These are phyloP conservation scores for Vitis labrusca DNA, from an alignment of 164 flowering plant species.

Conservation along the genomic window DNA sequence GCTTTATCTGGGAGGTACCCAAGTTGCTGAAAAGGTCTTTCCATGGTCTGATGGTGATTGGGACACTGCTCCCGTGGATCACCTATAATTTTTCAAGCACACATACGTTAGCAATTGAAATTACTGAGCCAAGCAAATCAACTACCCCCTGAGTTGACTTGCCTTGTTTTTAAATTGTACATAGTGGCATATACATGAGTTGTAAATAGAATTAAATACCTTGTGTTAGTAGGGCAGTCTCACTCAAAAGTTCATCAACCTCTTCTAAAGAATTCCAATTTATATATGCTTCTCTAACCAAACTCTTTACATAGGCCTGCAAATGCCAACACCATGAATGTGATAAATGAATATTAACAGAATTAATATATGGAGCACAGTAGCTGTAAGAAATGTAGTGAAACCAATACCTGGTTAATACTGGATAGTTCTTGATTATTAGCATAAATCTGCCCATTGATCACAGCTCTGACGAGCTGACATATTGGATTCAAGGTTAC, in stretches of 20 bases:
- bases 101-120: too few species aligned
- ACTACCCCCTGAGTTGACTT: too few species aligned
- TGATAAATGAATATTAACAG: not conserved
- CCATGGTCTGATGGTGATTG: too few species aligned
- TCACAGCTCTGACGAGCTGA: slow-evolving; percentile 38
- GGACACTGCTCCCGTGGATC: not conserved
- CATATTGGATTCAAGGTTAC: slow-evolving; percentile 56
- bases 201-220: slow-evolving; percentile 22
- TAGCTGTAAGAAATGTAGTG: not conserved
- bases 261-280: slow-evolving; percentile 37
- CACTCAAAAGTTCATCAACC: slow-evolving; percentile 31
- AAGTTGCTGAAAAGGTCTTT: too few species aligned
- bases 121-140: not conserved
- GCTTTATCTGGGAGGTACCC: too few species aligned
- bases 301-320: slow-evolving; percentile 31
- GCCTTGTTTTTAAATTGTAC: too few species aligned
- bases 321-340: not conserved
- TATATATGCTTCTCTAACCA: slow-evolving; percentile 37
- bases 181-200: not conserved
- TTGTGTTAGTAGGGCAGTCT: slow-evolving; percentile 37
- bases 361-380: not conserved
- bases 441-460: slow-evolving; percentile 35
- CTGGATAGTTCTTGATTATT: slow-evolving; percentile 7
- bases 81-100: not conserved
- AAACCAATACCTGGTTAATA: slow-evolving; percentile 11